These are phyloP conservation scores for Pleurotus pulmonarius DNA, from an alignment of 768 basidiomycete genomes.

Conservation along the genomic window DNA sequence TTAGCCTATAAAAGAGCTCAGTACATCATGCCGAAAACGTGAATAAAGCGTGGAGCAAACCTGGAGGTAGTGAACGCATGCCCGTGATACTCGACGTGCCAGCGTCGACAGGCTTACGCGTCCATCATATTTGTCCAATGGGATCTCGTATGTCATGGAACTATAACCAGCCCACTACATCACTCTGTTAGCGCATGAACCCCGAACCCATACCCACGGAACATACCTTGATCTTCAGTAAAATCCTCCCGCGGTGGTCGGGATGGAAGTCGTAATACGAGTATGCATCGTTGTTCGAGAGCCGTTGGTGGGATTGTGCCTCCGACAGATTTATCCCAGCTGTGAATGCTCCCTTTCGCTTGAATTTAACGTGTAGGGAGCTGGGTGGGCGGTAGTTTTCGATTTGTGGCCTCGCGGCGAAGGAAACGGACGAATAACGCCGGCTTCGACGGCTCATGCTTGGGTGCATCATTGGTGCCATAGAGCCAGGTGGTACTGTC, in stretches of 20 bases:
- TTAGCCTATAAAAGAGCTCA: constrained; percentile 45
- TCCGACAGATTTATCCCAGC: constrained; percentile 66
- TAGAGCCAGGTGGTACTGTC: constrained; percentile 23
- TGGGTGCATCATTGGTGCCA: constrained; percentile 27
- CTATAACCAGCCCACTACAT: constrained; percentile 67
- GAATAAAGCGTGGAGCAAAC: constrained; percentile 27
- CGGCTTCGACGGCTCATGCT: constrained; percentile 36
- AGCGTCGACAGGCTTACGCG: constrained; percentile 64
- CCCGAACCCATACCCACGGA: not conserved
- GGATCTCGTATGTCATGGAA: constrained; percentile 72
- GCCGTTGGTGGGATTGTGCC: constrained; percentile 59
- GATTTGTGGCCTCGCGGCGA: constrained; percentile 30
- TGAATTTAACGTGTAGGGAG: constrained; percentile 62
- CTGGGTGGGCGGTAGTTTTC: constrained; percentile 47
- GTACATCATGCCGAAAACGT: constrained; percentile 3
- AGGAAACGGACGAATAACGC: constrained; percentile 51
- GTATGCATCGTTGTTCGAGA: constrained; percentile 63
- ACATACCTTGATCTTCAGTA: constrained; percentile 58
- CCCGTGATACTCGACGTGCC: constrained; percentile 64
- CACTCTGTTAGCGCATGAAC: not conserved
- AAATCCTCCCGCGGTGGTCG: constrained; percentile 55
- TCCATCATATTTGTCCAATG: constrained; percentile 63
- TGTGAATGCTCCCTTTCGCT: constrained; percentile 63
- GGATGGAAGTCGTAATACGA: constrained; percentile 61
- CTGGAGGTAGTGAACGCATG: constrained; percentile 74